Conservation (phyloP, 2,329 filamentous ascomycete genomes). For the Neofusicoccum ribis region DNA sequence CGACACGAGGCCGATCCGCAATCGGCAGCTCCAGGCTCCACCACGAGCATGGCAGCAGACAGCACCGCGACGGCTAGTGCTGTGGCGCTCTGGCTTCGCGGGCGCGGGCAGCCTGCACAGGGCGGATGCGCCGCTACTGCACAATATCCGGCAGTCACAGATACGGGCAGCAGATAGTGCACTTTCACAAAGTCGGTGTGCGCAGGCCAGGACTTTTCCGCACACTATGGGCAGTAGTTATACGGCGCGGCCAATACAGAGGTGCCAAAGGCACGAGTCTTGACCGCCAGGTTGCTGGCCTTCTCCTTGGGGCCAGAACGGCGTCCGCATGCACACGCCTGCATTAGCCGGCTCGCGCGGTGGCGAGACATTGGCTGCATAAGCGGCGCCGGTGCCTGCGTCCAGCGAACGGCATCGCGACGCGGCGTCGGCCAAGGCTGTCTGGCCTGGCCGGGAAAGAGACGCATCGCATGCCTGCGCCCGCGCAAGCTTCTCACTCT, state of each 20-base stretch:
- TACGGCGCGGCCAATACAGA: background rate
- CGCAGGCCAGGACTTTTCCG: background rate
- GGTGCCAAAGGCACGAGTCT: background rate
- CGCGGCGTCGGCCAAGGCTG: background rate
- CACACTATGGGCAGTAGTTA: background rate
- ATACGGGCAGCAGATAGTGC: background rate
- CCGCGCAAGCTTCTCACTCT: background rate
- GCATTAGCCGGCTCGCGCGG: conserved; percentile 18
- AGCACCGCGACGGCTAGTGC: no score
- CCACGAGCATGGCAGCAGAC: background rate
- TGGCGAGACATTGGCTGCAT: conserved; percentile 15
- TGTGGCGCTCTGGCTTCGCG: background rate
- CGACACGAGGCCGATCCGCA: conserved; percentile 19
- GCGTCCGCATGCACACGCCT: conserved; percentile 6
- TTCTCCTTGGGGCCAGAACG: conserved; percentile 11
- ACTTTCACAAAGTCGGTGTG: conserved; percentile 16
- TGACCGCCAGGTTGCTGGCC: conserved; percentile 5
- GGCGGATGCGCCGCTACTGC: background rate
- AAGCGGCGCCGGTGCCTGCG: conserved; percentile 14
- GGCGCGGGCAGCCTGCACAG: background rate
- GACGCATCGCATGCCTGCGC: conserved; percentile 8
- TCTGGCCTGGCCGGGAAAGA: background rate
- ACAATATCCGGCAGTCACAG: background rate
- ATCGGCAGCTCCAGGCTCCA: conserved; percentile 1
- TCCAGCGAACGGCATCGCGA: conserved; percentile 11